phyloP scores from a whole-genome alignment of 305 asterid genomes.

The Fraxinus albicans region DNA sequence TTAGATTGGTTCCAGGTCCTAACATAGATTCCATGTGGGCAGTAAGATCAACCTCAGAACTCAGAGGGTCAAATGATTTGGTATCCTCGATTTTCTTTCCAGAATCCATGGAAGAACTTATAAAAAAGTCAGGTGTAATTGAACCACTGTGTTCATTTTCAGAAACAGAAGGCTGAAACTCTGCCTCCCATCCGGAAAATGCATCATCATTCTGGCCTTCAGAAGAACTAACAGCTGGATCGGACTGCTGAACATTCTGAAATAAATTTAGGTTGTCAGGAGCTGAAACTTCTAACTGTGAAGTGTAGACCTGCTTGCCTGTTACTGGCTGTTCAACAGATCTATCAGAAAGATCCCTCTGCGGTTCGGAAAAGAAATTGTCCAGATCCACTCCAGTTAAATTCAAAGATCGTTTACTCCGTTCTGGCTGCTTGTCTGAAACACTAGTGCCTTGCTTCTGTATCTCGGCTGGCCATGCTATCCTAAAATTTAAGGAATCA shows the following conservation, averaged over 20 bases:
- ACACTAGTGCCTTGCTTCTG: slow-evolving; percentile 35
- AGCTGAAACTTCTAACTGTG: slow-evolving; percentile 38
- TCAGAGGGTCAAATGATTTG: slow-evolving; percentile 20
- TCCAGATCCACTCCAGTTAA: slow-evolving; percentile 58
- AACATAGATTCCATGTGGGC: slow-evolving; percentile 60
- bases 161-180: slow-evolving; percentile 58
- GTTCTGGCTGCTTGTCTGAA: slow-evolving; percentile 32
- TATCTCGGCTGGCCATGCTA: slow-evolving; percentile 53
- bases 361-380: slow-evolving; percentile 49
- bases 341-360: slow-evolving; percentile 28
- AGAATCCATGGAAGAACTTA: slow-evolving; percentile 38
- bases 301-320: slow-evolving; percentile 25
- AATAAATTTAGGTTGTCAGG: slow-evolving; percentile 45
- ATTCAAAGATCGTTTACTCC: slow-evolving; percentile 34
- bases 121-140: slow-evolving; percentile 29
- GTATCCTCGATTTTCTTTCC: slow-evolving; percentile 30
- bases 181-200: slow-evolving; percentile 74
- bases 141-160: slow-evolving; percentile 33
- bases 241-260: slow-evolving; percentile 45
- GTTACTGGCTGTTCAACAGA: slow-evolving; percentile 34
- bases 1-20: slow-evolving; percentile 37
- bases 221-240: slow-evolving; percentile 39
- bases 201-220: slow-evolving; percentile 27
- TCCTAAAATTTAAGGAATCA: slow-evolving; percentile 54
- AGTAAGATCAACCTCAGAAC: slow-evolving; percentile 52